Evolutionary conservation across 2,329 filamentous ascomycete species (phyloP).

Genomic region (Hypoxylon rubiginosum): DNA sequence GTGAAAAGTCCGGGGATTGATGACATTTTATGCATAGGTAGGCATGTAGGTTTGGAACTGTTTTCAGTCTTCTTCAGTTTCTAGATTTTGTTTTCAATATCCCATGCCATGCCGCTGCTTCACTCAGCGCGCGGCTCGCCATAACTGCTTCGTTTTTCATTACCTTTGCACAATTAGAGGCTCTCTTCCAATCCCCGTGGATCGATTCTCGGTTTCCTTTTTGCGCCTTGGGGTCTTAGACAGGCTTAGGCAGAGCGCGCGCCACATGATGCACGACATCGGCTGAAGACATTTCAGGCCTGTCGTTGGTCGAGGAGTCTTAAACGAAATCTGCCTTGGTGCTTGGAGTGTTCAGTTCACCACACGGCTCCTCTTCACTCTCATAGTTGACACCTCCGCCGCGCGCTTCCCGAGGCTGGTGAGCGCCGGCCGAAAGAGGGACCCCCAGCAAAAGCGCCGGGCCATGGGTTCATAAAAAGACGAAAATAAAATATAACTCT

Average conservation of each 20-base stretch:
- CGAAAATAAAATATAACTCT: conserved; percentile 16
- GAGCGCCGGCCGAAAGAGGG: conserved; percentile 34
- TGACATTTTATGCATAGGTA: conserved; percentile 32
- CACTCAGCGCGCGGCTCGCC: conserved; percentile 51
- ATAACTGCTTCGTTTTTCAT: conserved; percentile 43
- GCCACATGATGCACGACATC: conserved; percentile 47
- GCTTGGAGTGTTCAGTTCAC: conserved; percentile 37
- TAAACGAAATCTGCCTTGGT: conserved; percentile 32
- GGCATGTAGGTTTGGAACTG: conserved; percentile 14
- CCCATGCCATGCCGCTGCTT: conserved; percentile 38
- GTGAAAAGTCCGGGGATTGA: conserved; percentile 29
- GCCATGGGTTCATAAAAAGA: conserved; percentile 14
- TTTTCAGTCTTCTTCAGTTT: conserved; percentile 16
- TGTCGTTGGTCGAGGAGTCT: conserved; percentile 38
- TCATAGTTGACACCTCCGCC: conserved; percentile 37
- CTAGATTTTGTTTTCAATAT: conserved; percentile 16
- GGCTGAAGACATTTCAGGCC: conserved; percentile 26
- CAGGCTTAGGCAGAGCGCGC: conserved; percentile 43
- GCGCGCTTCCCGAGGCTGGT: conserved; percentile 43
- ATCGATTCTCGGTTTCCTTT: conserved; percentile 20
- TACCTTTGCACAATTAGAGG: conserved; percentile 41
- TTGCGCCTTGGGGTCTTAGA: conserved; percentile 35
- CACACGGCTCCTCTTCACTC: conserved; percentile 29
- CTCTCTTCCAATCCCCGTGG: conserved; percentile 34
- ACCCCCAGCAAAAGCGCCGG: conserved; percentile 19